phyloP scores from a whole-genome alignment of 306 rosid genomes.

The Alnus glutinosa region DNA sequence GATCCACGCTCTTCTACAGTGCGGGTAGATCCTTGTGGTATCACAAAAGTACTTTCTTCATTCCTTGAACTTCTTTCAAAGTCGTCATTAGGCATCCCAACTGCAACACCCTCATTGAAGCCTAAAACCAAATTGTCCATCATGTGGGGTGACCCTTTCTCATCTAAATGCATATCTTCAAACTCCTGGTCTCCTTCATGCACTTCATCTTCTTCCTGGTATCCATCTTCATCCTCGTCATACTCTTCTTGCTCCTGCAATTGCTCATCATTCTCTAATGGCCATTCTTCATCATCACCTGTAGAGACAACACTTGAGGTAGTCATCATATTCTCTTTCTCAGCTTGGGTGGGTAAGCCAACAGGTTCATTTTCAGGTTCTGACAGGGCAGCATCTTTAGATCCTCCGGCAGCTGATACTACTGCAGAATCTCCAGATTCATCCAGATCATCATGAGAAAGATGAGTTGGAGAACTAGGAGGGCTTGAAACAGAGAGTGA shows the following conservation, averaged over 20 bases:
- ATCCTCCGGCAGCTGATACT: slow-evolving; percentile 49
- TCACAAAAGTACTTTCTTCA: slow-evolving; percentile 45
- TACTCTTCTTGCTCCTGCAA: slow-evolving; percentile 96
- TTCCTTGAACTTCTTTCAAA: slow-evolving; percentile 57
- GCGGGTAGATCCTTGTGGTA: slow-evolving; percentile 42
- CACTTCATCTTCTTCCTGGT: slow-evolving; percentile 89
- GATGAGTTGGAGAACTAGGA: slow-evolving; percentile 91
- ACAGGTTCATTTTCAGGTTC: slow-evolving; percentile 52
- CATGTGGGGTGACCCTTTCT: slow-evolving; percentile 67
- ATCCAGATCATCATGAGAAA: slow-evolving; percentile 89
- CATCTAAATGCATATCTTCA: slow-evolving; percentile 68
- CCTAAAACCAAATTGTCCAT: slow-evolving; percentile 84
- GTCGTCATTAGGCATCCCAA: slow-evolving; percentile 88
- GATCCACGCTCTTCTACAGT: slow-evolving; percentile 47
- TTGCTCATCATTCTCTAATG: slow-evolving; percentile 66
- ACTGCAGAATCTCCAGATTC: slow-evolving; percentile 69
- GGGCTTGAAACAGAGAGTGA: slow-evolving; percentile 95
- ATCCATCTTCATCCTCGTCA: slow-evolving; percentile 92
- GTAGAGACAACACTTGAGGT: slow-evolving; percentile 46
- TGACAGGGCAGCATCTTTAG: slow-evolving; percentile 36
- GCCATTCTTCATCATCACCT: slow-evolving; percentile 93
- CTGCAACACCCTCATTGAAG: slow-evolving; percentile 95
- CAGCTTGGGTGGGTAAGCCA: slow-evolving; percentile 36
- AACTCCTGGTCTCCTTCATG: slow-evolving; percentile 71
- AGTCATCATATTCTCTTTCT: slow-evolving; percentile 44